phyloP scores from a whole-genome alignment of 2,329 filamentous ascomycete species.

The Plectosphaerella cucumerina region DNA sequence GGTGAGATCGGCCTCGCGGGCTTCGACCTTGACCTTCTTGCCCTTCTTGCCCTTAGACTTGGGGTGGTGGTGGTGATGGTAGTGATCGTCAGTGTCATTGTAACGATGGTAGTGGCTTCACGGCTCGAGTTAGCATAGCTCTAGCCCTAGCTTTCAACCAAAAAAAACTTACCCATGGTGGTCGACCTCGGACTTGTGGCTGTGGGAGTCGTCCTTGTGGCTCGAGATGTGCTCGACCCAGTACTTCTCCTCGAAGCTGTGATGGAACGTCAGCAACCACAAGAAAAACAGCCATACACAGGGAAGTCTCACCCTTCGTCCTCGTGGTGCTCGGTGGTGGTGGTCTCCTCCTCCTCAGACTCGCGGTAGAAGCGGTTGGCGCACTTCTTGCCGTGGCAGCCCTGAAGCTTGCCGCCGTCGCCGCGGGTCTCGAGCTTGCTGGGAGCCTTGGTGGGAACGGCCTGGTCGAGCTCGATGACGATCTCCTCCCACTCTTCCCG shows the following conservation, averaged over 20 bases:
- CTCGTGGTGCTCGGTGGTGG: not conserved
- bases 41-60: not conserved
- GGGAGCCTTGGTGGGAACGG: not conserved
- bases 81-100: not conserved
- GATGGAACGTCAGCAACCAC: not conserved
- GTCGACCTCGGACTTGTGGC: not conserved
- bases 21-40: not conserved
- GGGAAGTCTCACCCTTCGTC: not conserved
- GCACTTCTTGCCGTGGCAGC: not conserved
- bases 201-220: not conserved
- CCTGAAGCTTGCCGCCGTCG: not conserved
- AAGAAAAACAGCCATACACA: not conserved
- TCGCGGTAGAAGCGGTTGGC: not conserved
- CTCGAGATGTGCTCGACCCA: not conserved
- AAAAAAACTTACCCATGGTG: not conserved
- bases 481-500: not conserved
- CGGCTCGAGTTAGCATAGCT: not conserved
- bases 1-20: not conserved
- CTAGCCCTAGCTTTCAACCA: not conserved
- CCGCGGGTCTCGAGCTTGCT: not conserved
- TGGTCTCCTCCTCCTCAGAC: not conserved
- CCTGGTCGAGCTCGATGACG: not conserved
- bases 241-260: constrained; percentile 2
- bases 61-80: not conserved
- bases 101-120: not conserved